Percentiles rank a stretch among this genome's conserved stretches.
These are phyloP conservation scores for Tulasnella calospora DNA, from an alignment of 768 basidiomycete species.

Conservation along the genomic window DNA sequence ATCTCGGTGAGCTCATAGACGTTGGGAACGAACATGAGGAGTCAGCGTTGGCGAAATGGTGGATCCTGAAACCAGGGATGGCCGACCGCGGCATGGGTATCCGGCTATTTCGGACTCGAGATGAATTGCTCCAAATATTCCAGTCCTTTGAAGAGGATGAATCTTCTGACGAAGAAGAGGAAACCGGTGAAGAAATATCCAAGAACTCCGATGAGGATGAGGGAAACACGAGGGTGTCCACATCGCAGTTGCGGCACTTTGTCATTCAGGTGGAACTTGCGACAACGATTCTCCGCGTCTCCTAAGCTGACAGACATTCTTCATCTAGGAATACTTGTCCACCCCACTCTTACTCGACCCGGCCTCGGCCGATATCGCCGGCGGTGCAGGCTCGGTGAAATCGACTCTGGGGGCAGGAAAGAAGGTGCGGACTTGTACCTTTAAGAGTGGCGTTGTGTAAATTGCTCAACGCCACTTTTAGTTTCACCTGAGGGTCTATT, in stretches of 20 bases:
- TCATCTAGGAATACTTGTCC: slow-evolving; percentile 77
- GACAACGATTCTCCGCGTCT: neutral
- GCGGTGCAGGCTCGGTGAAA: slow-evolving; percentile 18
- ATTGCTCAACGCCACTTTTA: slow-evolving; percentile 36
- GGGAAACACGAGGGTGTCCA: slow-evolving; percentile 51
- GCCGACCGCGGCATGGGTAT: slow-evolving; percentile 95
- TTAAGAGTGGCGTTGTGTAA: neutral
- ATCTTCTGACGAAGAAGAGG: slow-evolving; percentile 45
- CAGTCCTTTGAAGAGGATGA: slow-evolving; percentile 66
- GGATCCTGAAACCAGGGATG: slow-evolving; percentile 97
- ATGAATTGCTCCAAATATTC: slow-evolving; percentile 67
- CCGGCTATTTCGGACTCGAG: slow-evolving; percentile 76
- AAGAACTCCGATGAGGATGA: slow-evolving; percentile 31
- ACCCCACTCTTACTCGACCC: slow-evolving; percentile 76
- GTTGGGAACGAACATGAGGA: slow-evolving; percentile 31
- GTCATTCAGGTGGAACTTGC: slow-evolving; percentile 73
- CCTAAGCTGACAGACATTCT: neutral
- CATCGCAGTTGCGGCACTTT: slow-evolving; percentile 89
- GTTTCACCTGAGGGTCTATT: slow-evolving; percentile 94
- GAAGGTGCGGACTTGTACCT: slow-evolving; percentile 26
- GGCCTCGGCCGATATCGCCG: slow-evolving; percentile 35
- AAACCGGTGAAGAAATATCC: slow-evolving; percentile 33
- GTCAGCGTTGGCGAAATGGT: slow-evolving; percentile 52
- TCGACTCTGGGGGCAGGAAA: slow-evolving; percentile 3
- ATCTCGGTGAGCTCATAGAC: slow-evolving; percentile 63